Conservation (phyloP, 805 yeast species). For the Kazachstania psychrophila region DNA sequence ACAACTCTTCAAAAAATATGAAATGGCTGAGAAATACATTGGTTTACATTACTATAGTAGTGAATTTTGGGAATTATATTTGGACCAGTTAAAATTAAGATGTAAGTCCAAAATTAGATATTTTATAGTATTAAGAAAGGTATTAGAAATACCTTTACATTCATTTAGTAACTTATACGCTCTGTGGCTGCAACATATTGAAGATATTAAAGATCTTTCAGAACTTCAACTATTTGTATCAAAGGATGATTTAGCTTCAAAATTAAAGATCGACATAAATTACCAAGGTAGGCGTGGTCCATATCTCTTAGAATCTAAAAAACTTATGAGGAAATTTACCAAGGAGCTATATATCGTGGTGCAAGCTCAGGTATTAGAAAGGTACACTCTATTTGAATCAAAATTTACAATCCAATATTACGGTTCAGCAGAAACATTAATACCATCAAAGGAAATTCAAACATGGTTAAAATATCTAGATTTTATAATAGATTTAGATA, state of each 20-base stretch:
- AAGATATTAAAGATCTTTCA: slow-evolving; percentile 21
- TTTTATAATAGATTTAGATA: slow-evolving; percentile 18
- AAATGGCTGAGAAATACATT: slow-evolving; percentile 24
- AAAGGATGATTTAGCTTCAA: slow-evolving; percentile 17
- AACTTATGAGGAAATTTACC: slow-evolving; percentile 21
- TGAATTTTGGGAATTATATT: slow-evolving; percentile 30
- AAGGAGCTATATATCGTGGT: slow-evolving; percentile 26
- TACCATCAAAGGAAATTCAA: slow-evolving; percentile 17
- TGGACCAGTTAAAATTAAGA: slow-evolving; percentile 20
- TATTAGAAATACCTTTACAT: slow-evolving; percentile 26
- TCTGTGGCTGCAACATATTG: slow-evolving; percentile 25
- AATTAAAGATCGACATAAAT: slow-evolving; percentile 17
- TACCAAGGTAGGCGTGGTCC: slow-evolving; percentile 25
- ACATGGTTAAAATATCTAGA: slow-evolving; percentile 25
- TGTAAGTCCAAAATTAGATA: slow-evolving; percentile 17
- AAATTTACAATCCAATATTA: slow-evolving; percentile 22
- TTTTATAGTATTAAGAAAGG: slow-evolving; percentile 22
- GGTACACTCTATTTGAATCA: slow-evolving; percentile 26
- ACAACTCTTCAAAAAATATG: slow-evolving; percentile 23
- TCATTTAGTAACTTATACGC: slow-evolving; percentile 27
- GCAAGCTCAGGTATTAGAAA: slow-evolving; percentile 25
- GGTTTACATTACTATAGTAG: slow-evolving; percentile 30
- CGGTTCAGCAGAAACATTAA: slow-evolving; percentile 21
- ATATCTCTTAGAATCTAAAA: slow-evolving; percentile 29
- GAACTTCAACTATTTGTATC: slow-evolving; percentile 20